A percentile compares a stretch with the other conserved stretches of the same genome.
Conservation (phyloP, 495 filamentous ascomycete species). For the Ascobolus immersus region DNA sequence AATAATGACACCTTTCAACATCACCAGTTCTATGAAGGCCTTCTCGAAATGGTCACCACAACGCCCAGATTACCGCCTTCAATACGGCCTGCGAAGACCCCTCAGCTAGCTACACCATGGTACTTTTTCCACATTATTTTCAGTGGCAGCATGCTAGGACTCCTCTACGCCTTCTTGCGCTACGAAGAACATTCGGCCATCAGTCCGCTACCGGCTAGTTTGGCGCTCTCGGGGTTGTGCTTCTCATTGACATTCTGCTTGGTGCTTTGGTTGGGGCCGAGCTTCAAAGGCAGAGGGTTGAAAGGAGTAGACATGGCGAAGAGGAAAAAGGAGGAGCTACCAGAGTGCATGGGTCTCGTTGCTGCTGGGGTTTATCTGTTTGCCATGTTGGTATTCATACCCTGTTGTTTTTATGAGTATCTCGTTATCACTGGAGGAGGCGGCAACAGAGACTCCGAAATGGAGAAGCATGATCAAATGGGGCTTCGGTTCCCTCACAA, state of each 20-base stretch:
- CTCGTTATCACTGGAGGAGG: constrained; percentile 90
- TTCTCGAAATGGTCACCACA: too few relatives aligned
- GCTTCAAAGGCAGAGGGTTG: constrained; percentile 67
- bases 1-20: too few relatives aligned
- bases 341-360: constrained; percentile 92
- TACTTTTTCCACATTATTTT: constrained; percentile 33
- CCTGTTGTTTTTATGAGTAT: constrained; percentile 93
- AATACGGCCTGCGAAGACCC: too few relatives aligned
- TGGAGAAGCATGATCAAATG: constrained; percentile 43
- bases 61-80: too few relatives aligned
- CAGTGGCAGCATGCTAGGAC: constrained; percentile 37
- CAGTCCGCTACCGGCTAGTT: constrained; percentile 68
- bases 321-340: constrained; percentile 42
- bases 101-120: too few relatives aligned
- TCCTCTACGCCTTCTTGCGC: constrained; percentile 58
- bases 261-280: constrained; percentile 82
- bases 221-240: constrained; percentile 62
- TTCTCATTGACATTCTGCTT: constrained; percentile 57
- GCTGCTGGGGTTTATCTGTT: constrained; percentile 83
- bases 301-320: constrained; percentile 86
- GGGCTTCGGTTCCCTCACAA: constrained; percentile 82
- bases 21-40: too few relatives aligned
- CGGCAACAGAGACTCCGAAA: constrained; percentile 64
- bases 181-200: too few relatives aligned
- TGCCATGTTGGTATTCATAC: constrained; percentile 68